phyloP scores from a whole-genome alignment of 257 asterid species.

The Euphrasia confusa region DNA sequence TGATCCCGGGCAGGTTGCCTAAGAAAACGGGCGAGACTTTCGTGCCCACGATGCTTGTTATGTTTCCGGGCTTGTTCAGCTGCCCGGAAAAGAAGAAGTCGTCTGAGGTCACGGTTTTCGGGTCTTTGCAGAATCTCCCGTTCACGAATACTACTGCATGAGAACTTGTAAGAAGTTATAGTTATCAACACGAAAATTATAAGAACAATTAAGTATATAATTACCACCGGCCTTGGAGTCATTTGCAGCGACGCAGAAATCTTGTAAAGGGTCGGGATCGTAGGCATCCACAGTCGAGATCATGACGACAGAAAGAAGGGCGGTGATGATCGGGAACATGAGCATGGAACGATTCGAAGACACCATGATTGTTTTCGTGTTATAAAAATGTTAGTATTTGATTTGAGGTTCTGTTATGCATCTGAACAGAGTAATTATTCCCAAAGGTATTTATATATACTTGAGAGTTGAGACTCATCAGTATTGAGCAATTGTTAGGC shows the following conservation, averaged over 20 bases:
- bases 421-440: not conserved
- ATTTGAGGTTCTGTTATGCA: not conserved
- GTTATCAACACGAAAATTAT: not conserved
- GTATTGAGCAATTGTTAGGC: no score
- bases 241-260: constrained; percentile 26
- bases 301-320: not conserved
- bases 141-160: constrained; percentile 24
- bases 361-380: not conserved
- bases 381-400: no score
- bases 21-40: constrained; percentile 6
- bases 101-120: not conserved
- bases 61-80: constrained; percentile 21
- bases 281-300: not conserved
- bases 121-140: constrained; percentile 5
- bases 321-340: not conserved
- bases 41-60: not conserved
- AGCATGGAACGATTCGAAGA: no score
- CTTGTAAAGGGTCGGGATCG: constrained; percentile 27
- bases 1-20: constrained; percentile 19
- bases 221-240: constrained; percentile 11
- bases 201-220: no score
- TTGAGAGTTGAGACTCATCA: no score
- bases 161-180: no score
- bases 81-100: constrained; percentile 20
- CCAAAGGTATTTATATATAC: not conserved